phyloP scores from a whole-genome alignment of 495 filamentous ascomycete species.

The Xylona heveae region DNA sequence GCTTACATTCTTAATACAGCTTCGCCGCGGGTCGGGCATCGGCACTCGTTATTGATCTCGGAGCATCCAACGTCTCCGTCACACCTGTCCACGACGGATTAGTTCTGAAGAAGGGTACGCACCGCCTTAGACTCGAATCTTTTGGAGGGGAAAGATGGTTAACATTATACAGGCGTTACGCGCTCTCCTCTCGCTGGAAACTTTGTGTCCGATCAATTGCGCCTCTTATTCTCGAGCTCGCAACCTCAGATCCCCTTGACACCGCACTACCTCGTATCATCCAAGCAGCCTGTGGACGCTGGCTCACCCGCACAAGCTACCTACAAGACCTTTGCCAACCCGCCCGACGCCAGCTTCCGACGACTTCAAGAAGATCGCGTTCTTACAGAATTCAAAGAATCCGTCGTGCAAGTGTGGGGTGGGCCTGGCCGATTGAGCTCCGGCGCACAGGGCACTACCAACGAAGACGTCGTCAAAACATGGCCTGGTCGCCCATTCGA shows the following conservation, averaged over 20 bases:
- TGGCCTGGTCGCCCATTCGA: constrained; percentile 72
- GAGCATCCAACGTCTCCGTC: constrained; percentile 75
- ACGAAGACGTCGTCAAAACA: constrained; percentile 43
- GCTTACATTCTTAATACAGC: constrained; percentile 10
- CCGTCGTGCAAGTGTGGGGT: constrained; percentile 82
- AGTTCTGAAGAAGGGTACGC: constrained; percentile 52
- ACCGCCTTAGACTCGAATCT: constrained; percentile 5
- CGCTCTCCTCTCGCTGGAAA: constrained; percentile 69
- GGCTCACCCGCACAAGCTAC: constrained; percentile 54
- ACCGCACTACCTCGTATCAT: constrained; percentile 69
- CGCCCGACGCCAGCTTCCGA: constrained; percentile 53
- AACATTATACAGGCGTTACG: constrained; percentile 32
- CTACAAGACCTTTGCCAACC: constrained; percentile 40
- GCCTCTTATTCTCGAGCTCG: constrained; percentile 48
- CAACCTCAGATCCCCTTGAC: constrained; percentile 63
- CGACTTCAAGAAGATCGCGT: constrained; percentile 79
- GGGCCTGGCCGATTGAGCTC: constrained; percentile 49
- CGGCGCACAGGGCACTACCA: constrained; percentile 29
- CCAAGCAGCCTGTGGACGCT: constrained; percentile 76
- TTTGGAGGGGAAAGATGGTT: neutral
- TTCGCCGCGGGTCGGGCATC: constrained; percentile 87
- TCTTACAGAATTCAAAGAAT: constrained; percentile 91
- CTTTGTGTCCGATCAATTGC: constrained; percentile 75
- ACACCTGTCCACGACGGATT: constrained; percentile 88
- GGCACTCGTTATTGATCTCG: constrained; percentile 77